Conservation (phyloP, 1,139 yeast species). For the Geotrichum carabidarum region DNA sequence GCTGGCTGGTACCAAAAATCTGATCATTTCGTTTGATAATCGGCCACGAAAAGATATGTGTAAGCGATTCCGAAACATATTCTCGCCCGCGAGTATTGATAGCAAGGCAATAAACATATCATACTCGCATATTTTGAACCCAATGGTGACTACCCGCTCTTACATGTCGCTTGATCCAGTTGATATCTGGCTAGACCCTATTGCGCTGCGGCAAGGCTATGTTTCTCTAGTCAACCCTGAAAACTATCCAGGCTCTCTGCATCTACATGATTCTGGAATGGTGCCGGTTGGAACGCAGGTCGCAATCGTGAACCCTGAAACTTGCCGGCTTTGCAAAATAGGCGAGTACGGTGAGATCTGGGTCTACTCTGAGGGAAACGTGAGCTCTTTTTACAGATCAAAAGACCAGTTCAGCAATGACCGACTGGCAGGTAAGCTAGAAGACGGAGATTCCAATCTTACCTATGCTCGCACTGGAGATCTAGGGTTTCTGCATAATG, state of each 20-base stretch:
- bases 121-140: constrained; percentile 74
- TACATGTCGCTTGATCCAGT: constrained; percentile 89
- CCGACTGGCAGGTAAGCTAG: constrained; percentile 54
- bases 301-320: constrained; percentile 93
- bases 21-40: constrained; percentile 76
- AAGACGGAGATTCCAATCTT: constrained; percentile 43
- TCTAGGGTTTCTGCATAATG: constrained; percentile 81
- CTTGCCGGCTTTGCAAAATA: constrained; percentile 67
- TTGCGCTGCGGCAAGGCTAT: constrained; percentile 83
- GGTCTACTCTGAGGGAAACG: constrained; percentile 87
- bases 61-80: constrained; percentile 55
- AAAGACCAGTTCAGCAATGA: constrained; percentile 41
- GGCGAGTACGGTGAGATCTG: constrained; percentile 98
- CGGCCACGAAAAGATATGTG: constrained; percentile 59
- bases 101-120: constrained; percentile 70
- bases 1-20: constrained; percentile 62
- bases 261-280: constrained; percentile 90
- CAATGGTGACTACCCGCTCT: constrained; percentile 78
- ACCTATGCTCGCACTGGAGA: constrained; percentile 87
- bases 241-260: constrained; percentile 61
- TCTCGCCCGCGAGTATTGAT: constrained; percentile 61
- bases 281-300: constrained; percentile 93
- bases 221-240: constrained; percentile 76
- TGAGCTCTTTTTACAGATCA: constrained; percentile 55
- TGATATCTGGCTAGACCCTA: constrained; percentile 78